Base-by-base conservation (phyloP, 2,329 filamentous ascomycete genomes). In the Grosmannia clavigera region DNA sequence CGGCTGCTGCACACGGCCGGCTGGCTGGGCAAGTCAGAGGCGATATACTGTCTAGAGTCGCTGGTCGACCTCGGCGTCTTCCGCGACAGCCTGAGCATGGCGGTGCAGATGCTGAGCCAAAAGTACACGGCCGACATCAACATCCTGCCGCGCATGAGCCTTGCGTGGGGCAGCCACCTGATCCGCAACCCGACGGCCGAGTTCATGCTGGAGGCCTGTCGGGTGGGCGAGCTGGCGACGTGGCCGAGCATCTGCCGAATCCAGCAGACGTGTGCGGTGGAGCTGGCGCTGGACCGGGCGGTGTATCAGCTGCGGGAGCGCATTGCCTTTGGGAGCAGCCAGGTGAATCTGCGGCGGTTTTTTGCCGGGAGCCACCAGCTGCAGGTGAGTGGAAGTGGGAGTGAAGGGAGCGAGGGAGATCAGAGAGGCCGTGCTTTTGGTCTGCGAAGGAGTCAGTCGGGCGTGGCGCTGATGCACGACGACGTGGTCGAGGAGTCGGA, bases 111-210 rank as follows among this genome's bases (percentile, higher is more conserved):
- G 19, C 78, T 97, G 57, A 92, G 85, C 64, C 92, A 97, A 68
- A 90, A 88, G 64, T 97, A 97, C 68, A 92, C 89, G 2, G 92
- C 92, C 7, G 92, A 97, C 71, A 96, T 97, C 69, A 97, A 91
- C 53, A 96, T 97, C 59, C 22, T 67, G 55, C 65, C 66, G 55
- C 66, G 64, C 58, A 66, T 67, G 64, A 60, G 64, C 53, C 60
- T 65, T 29, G 62, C 61, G 14, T 66, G 65, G 65, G 62, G 63
- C 27, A 86, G 88, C 0, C 81, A 82, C 10, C 84, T 96, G 31
- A 76, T 97, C 53, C 86, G 81, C 64, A 97, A 97, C 61, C 92
- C 92, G 1, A 91, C 87, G 0, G 75, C 84, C 0, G 88, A 92
- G 5, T 97, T 95, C 70, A 95, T 97, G 89, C 71, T 86, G 5